Conservation (phyloP, 495 filamentous ascomycete species). For the Neurospora sp. region DNA sequence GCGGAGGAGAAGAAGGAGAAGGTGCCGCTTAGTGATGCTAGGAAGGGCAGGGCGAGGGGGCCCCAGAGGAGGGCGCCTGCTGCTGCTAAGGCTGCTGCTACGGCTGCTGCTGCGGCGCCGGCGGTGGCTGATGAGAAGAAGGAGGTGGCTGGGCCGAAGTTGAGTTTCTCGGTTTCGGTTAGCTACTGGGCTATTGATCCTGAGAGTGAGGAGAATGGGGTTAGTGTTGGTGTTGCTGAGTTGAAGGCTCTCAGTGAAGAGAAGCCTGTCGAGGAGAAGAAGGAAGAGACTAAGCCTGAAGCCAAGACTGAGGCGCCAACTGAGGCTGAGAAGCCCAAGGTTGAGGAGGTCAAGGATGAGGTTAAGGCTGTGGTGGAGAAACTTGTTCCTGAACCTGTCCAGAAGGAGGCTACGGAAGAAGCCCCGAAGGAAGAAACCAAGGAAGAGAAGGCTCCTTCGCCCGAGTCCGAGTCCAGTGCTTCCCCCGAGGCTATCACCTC, state of each 20-base stretch:
- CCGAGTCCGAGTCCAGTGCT: conserved; percentile 1
- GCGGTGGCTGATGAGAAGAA: conserved; percentile 16
- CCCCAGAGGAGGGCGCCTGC: conserved; percentile 62
- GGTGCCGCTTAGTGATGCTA: conserved; percentile 67
- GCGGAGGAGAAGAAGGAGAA: conserved; percentile 55
- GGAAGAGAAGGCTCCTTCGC: conserved; percentile 14
- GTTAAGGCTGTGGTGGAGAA: conserved; percentile 16
- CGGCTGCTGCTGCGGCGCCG: conserved; percentile 10
- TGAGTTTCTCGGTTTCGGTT: conserved; percentile 29
- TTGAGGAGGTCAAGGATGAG: conserved; percentile 10
- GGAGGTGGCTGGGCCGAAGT: conserved; percentile 8
- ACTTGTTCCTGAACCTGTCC: not conserved
- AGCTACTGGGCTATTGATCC: conserved; percentile 42
- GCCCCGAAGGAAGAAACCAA: conserved; percentile 12
- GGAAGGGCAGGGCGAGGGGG: conserved; percentile 83
- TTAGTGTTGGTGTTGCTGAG: conserved; percentile 23
- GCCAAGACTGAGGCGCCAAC: conserved; percentile 10
- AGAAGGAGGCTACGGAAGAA: not conserved
- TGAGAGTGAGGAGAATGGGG: conserved; percentile 30
- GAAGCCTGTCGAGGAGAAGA: not conserved
- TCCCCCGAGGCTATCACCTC: conserved; percentile 2
- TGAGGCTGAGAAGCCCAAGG: conserved; percentile 23
- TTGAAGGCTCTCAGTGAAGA: not conserved
- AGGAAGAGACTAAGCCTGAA: conserved; percentile 15
- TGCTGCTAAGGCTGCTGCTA: conserved; percentile 34